Evolutionary conservation across 179 eudicot species (phyloP).

Genomic region (Actinidia chinensis): DNA sequence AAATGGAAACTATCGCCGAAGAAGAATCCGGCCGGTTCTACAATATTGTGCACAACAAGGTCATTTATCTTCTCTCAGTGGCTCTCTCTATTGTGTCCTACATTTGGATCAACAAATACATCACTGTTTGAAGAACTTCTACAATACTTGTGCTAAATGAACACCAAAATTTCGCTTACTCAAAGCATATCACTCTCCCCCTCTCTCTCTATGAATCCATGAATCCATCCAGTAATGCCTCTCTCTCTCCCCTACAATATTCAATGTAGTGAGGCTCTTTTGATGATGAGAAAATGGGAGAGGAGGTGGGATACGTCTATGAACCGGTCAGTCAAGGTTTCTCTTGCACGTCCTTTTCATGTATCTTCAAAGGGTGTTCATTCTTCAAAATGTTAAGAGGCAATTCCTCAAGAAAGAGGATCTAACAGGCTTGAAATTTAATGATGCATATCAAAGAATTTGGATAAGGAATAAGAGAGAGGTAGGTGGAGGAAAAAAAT

Average conservation of each 20-base stretch:
- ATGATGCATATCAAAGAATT: neutral
- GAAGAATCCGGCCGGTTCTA: constrained; percentile 16
- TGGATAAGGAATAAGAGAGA: neutral
- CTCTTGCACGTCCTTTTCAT: neutral
- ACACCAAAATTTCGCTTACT: neutral
- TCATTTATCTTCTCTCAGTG: constrained; percentile 21
- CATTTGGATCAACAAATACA: constrained; percentile 13
- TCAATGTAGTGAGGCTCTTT: neutral
- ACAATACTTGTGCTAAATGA: neutral
- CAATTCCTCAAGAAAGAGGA: too few relatives aligned
- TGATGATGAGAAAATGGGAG: neutral
- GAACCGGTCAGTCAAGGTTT: neutral
- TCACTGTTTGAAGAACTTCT: neutral
- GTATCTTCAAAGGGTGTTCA: too few relatives aligned
- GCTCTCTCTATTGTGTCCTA: constrained; percentile 24
- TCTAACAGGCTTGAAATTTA: neutral
- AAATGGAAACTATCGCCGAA: constrained; percentile 26
- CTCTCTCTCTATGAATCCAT: neutral
- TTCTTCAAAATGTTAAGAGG: too few relatives aligned
- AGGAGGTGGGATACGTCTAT: neutral
- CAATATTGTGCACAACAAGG: constrained; percentile 8
- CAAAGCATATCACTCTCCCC: neutral
- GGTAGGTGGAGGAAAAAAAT: neutral
- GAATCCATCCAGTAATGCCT: neutral
- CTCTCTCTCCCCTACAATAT: neutral